Conservation (phyloP, 805 yeast genomes). For the Brettanomyces sp. region DNA sequence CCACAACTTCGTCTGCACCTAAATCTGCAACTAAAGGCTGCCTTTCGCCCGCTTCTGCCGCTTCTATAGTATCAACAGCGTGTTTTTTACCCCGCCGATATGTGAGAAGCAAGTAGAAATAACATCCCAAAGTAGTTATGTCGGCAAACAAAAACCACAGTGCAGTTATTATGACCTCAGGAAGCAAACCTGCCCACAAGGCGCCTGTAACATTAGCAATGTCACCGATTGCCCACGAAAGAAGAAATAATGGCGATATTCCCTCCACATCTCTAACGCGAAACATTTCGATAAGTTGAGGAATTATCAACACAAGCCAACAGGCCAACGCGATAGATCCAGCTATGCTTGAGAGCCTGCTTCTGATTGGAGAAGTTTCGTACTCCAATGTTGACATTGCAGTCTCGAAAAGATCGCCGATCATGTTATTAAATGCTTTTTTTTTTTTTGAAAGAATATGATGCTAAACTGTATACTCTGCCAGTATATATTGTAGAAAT, state of each 20-base stretch:
- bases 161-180: slow-evolving; percentile 62
- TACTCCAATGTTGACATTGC: neutral
- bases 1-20: neutral
- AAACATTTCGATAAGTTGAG: slow-evolving; percentile 79
- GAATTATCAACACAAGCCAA: slow-evolving; percentile 68
- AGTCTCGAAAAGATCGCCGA: too few species aligned
- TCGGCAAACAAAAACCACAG: slow-evolving; percentile 75
- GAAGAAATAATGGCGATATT: slow-evolving; percentile 55
- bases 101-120: slow-evolving; percentile 48
- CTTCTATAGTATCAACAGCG: slow-evolving; percentile 5
- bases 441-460: too few species aligned
- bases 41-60: slow-evolving; percentile 14
- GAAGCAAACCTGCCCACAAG: slow-evolving; percentile 58
- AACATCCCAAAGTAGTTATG: slow-evolving; percentile 46
- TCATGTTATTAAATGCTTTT: too few species aligned
- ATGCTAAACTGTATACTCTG: too few species aligned
- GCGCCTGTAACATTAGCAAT: slow-evolving; percentile 59
- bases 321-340: slow-evolving; percentile 71
- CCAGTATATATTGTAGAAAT: too few species aligned
- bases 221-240: slow-evolving; percentile 69
- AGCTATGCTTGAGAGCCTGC: slow-evolving; percentile 48
- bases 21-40: slow-evolving; percentile 24
- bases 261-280: slow-evolving; percentile 68
- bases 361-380: slow-evolving; percentile 26
- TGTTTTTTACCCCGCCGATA: slow-evolving; percentile 27